Evolutionary conservation across 441 rosid genomes (phyloP), one percentile per base, ranked within the genome.

Genomic region (Daphne laureola): DNA sequence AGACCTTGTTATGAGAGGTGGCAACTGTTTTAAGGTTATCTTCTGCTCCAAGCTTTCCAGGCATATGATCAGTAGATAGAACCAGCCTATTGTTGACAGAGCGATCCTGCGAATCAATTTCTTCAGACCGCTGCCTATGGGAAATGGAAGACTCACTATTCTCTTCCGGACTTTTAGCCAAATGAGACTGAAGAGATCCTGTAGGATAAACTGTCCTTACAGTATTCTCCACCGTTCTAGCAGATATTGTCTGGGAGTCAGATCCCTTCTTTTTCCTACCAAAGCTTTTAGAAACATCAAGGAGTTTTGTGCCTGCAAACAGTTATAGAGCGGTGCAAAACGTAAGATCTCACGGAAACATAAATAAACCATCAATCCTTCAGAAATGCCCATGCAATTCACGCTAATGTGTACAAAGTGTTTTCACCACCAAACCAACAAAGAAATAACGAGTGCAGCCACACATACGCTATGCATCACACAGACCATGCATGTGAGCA

Each of bases 181-280:
- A 49, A 49, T 78, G 67, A 14, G 73, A 58, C 12, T 58, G 58
- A 50, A 23, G 38, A 62, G 61, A 45, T 49, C 58, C 67, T 17
- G 64, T 61, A 2, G 62, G 46, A 51, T 31, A 23, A 14, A 55
- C 53, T 12, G 61, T 53, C 44, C 58, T 55, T 12, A 26, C 65
- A 48, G 53, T 61, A 13, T 65, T 72, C 53, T 62, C 53, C 35
- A 11, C 23, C 5, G 36, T 53, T 27, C 48, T 63, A 42, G 72
- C 72, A 7, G 73, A 43, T 51, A 14, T 61, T 13, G 72, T 71
- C 47, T 7, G 73, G 60, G 77, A 62, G 9, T 64, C 73, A 46
- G 81, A 51, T 38, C 51, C 80, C 52, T 61, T 75, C 71, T 80
- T 82, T 67, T 78, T 84, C 72, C 72, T 72, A 54, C 84, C 80